Conservation (phyloP, 1,284 basidiomycete genomes). For the Marasmius tenuissimus region DNA sequence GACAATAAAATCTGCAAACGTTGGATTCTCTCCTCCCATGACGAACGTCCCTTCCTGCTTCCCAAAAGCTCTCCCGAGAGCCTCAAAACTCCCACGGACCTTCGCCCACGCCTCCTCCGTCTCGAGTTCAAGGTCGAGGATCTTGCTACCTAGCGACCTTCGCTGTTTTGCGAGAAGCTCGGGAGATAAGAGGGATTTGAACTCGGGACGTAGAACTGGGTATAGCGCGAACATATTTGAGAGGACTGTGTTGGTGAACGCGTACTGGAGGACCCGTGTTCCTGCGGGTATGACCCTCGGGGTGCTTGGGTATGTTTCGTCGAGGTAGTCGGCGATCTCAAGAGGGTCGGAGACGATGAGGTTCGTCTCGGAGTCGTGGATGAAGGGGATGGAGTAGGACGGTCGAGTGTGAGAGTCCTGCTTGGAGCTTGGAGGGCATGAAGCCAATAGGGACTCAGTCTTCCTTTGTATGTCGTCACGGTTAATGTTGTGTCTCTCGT, state of each 20-base stretch:
- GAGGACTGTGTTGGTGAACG: slow-evolving; percentile 12
- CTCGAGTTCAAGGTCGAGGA: not conserved
- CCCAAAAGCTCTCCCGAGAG: slow-evolving; percentile 20
- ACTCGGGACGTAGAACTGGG: not conserved
- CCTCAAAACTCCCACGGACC: slow-evolving; percentile 8
- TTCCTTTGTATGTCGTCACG: slow-evolving; percentile 34
- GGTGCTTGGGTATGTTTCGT: slow-evolving; percentile 31
- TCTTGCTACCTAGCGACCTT: not conserved
- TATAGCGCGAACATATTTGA: not conserved
- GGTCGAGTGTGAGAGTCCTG: slow-evolving; percentile 24
- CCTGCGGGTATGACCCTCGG: slow-evolving; percentile 27
- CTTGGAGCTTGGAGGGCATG: slow-evolving; percentile 19
- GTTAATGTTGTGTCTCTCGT: slow-evolving; percentile 39
- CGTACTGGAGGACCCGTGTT: slow-evolving; percentile 22
- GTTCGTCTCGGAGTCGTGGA: slow-evolving; percentile 30
- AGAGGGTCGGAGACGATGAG: slow-evolving; percentile 33
- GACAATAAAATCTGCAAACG: slow-evolving; percentile 32
- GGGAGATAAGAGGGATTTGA: not conserved
- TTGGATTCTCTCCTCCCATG: slow-evolving; percentile 28
- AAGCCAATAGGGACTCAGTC: slow-evolving; percentile 29
- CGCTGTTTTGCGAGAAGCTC: not conserved
- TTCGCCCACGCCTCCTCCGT: not conserved
- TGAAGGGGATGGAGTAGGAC: slow-evolving; percentile 37
- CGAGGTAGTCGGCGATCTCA: slow-evolving; percentile 38
- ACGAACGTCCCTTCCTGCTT: not conserved